Percentiles rank a stretch among this genome's conserved stretches.
phyloP scores from a whole-genome alignment of 1,139 yeast species.

The Hemisphaericaspora xylanilytica region DNA sequence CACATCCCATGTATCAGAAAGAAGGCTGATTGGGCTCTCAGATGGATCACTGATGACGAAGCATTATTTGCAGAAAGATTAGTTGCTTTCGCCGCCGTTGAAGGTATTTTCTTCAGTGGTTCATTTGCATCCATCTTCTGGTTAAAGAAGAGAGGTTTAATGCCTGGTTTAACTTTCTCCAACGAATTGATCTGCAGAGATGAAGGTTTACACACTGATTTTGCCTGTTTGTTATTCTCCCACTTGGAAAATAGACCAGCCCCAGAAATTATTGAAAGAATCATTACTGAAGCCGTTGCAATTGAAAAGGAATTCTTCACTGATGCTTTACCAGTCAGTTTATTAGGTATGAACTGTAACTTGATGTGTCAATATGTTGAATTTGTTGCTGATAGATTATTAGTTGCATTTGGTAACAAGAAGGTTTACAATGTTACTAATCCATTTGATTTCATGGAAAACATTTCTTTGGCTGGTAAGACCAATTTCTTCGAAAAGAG shows the following conservation, averaged over 20 bases:
- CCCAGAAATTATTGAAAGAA: slow-evolving; percentile 70
- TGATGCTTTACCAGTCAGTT: slow-evolving; percentile 87
- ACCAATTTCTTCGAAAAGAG: slow-evolving; percentile 99
- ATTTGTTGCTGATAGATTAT: slow-evolving; percentile 93
- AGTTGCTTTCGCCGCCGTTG: slow-evolving; percentile 98
- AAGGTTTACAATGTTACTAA: slow-evolving; percentile 84
- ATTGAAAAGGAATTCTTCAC: slow-evolving; percentile 94
- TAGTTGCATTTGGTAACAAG: slow-evolving; percentile 85
- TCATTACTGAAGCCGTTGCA: slow-evolving; percentile 91
- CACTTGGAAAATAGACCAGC: slow-evolving; percentile 90
- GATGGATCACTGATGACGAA: slow-evolving; percentile 88
- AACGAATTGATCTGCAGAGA: slow-evolving; percentile 97
- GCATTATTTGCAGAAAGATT: slow-evolving; percentile 93
- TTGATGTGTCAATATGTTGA: slow-evolving; percentile 98
- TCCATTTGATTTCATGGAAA: slow-evolving; percentile 99
- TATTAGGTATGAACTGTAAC: slow-evolving; percentile 88
- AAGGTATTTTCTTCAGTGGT: slow-evolving; percentile 97
- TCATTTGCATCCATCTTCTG: slow-evolving; percentile 97
- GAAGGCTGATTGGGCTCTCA: slow-evolving; percentile 97
- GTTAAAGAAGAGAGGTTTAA: slow-evolving; percentile 95
- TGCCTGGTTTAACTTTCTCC: slow-evolving; percentile 98
- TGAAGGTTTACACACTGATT: slow-evolving; percentile 98
- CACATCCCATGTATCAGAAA: slow-evolving; percentile 90
- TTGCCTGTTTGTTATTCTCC: slow-evolving; percentile 91
- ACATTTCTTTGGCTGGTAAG: slow-evolving; percentile 95